Evolutionary conservation across 176 grass and related monocot species (phyloP).

Genomic region (Cenchrus purpureus): DNA sequence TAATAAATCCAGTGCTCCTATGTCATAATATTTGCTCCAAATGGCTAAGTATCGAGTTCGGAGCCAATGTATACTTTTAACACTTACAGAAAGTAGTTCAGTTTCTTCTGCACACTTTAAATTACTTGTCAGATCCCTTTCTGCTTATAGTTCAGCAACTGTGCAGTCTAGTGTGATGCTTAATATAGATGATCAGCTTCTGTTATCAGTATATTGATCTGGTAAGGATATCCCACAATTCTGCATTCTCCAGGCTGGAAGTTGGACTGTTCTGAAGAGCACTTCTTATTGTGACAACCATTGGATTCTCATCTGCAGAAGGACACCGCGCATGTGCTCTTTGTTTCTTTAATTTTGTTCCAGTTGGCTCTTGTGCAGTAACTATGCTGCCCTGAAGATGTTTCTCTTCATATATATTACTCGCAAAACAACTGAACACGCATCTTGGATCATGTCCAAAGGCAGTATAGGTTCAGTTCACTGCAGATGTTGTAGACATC

Average conservation of each 20-base stretch:
- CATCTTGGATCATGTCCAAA: conserved; percentile 39
- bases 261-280: conserved; percentile 48
- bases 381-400: conserved; percentile 30
- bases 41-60: background rate
- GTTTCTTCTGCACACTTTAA: background rate
- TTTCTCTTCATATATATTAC: conserved; percentile 24
- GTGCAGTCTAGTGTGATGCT: background rate
- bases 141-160: background rate
- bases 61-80: background rate
- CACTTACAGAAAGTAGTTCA: background rate
- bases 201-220: conserved; percentile 26
- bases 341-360: conserved; percentile 38
- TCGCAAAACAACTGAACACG: background rate
- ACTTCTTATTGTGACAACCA: conserved; percentile 45
- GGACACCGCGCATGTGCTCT: conserved; percentile 38
- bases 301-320: conserved; percentile 51
- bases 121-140: background rate
- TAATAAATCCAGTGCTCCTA: too few species aligned
- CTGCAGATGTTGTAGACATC: background rate
- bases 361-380: conserved; percentile 28
- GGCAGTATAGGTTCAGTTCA: conserved; percentile 50
- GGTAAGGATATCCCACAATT: conserved; percentile 35
- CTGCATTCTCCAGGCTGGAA: conserved; percentile 49
- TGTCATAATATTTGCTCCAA: too few species aligned
- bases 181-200: background rate